Percentiles rank a stretch among this genome's conserved stretches.
Conservation (phyloP, 2,329 filamentous ascomycete genomes). For the Lasiodiplodia hormozganensis region DNA sequence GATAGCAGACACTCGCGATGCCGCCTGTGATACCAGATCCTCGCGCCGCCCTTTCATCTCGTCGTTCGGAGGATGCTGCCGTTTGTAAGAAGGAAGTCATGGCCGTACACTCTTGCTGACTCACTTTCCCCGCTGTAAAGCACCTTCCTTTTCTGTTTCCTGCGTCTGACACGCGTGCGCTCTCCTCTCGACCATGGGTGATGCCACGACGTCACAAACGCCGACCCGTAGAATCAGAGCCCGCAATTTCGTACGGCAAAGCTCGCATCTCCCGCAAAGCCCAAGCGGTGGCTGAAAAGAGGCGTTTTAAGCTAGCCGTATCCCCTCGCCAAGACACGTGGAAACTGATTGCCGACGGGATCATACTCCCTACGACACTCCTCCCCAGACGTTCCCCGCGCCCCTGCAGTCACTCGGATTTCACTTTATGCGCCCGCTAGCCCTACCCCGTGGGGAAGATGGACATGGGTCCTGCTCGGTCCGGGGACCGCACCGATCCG, state of each 20-base stretch:
- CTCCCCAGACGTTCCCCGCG: neutral
- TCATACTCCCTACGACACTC: neutral
- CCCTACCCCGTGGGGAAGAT: conserved; percentile 14
- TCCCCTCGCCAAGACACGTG: conserved; percentile 13
- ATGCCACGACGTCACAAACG: neutral
- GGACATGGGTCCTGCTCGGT: neutral
- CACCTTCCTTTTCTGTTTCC: neutral
- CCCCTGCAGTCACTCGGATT: neutral
- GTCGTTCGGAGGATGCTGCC: neutral
- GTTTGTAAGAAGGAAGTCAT: neutral
- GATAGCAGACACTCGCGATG: neutral
- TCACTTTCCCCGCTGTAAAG: neutral
- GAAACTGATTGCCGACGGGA: conserved; percentile 20
- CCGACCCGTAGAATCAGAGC: neutral
- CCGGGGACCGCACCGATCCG: neutral
- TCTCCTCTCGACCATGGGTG: neutral
- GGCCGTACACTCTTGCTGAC: neutral
- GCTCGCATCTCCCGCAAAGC: conserved; percentile 3
- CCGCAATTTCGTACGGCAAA: neutral
- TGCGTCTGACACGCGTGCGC: no score
- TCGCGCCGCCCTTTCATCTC: neutral
- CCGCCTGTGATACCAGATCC: no score
- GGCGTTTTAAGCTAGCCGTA: conserved; percentile 21
- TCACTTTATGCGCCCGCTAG: neutral
- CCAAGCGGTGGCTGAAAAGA: neutral